Evolutionary conservation across 345 rosid species (phyloP), one percentile per base, ranked within the genome.

Genomic region (Abelmoschus esculentus): DNA sequence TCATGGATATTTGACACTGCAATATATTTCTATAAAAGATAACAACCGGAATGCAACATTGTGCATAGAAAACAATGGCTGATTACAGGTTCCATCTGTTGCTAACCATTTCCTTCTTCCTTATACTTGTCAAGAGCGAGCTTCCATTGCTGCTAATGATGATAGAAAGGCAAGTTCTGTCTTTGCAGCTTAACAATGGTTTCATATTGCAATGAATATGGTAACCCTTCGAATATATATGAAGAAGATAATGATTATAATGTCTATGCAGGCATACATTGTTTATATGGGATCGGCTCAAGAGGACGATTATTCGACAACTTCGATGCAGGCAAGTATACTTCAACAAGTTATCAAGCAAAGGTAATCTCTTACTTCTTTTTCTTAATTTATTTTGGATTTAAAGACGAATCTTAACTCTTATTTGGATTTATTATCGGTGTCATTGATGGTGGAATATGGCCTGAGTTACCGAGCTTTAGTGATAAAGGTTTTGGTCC

Each of bases 391-490:
- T 28, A 36, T 29, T 63, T 5, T 12, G 31, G 18, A 5, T 29
- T 69, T 40, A 22, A 38, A 17, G 68, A 11, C 10, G 28, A 53
- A 34, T 28, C 7, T n/a, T 72, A 15, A 2, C 2, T 29, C 28
- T 18, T 14, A 19, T 12, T 13, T 40, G n/a, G n/a, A n/a, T n/a
- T n/a, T n/a, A 69, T 82, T 10, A 59, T 87, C 31, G 86, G 89
- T 36, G 55, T 85, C 4, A 22, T 82, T 32, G 89, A 85, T 54
- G 67, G 28, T 14, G 89, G 86, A 61, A 73, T 85, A 40, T 83
- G 86, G 85, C 89, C 86, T 0, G 86, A 85, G 71, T 78, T 79
- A 36, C 75, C 72, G 15, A 82, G 89, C 67, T 87, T 87, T 13
- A 22, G 31, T 56, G 89, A 83, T 32, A 26, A 79, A 67, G 86